These are phyloP conservation scores for Dioszegia aurantiaca DNA, from an alignment of 768 basidiomycete species.

Conservation along the genomic window DNA sequence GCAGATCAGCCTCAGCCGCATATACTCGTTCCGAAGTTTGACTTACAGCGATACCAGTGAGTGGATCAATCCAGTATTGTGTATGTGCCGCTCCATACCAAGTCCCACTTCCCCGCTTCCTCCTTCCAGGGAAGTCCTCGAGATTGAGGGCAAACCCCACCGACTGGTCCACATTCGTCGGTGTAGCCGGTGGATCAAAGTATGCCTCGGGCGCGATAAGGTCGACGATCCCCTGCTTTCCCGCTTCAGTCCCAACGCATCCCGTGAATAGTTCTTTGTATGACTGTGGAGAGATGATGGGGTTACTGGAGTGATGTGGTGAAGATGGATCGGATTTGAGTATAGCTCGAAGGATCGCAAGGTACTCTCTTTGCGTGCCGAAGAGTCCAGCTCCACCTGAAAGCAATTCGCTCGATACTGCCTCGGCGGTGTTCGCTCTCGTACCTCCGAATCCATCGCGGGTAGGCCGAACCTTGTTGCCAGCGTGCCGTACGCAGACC, in stretches of 20 bases:
- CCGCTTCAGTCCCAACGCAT: constrained; percentile 13
- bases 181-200: constrained; percentile 9
- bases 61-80: constrained; percentile 41
- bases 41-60: constrained; percentile 27
- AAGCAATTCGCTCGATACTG: background rate
- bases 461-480: background rate
- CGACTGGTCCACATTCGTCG: constrained; percentile 26
- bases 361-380: constrained; percentile 39
- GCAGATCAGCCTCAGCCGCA: background rate
- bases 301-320: constrained; percentile 7
- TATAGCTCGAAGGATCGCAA: constrained; percentile 36
- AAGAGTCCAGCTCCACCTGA: constrained; percentile 37
- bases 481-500: constrained; percentile 4
- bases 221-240: constrained; percentile 3
- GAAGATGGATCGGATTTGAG: constrained; percentile 23
- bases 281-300: constrained; percentile 27
- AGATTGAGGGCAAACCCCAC: constrained; percentile 26
- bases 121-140: constrained; percentile 23
- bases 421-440: background rate
- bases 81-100: constrained; percentile 35
- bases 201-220: constrained; percentile 6
- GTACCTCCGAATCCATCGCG: background rate
- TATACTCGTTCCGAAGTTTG: background rate
- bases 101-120: constrained; percentile 34
- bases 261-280: constrained; percentile 33